Conservation (phyloP, 2,329 filamentous ascomycete genomes). For the Penicillium sp. region DNA sequence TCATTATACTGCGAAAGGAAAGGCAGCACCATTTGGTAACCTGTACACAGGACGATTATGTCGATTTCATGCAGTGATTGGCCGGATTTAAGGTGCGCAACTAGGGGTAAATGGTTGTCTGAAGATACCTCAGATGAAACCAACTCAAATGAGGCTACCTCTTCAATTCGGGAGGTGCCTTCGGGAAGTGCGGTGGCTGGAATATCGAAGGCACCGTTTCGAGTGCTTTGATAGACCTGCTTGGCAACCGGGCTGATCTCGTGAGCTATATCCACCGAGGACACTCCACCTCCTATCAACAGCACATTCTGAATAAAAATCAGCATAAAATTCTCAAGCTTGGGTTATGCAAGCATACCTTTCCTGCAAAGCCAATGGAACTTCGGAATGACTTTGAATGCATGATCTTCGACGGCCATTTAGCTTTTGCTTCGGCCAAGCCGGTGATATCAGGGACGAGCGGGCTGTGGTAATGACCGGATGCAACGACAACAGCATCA, state of each 20-base stretch:
- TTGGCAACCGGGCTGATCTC: conserved; percentile 46
- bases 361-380: conserved; percentile 48
- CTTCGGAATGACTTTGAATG: conserved; percentile 52
- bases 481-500: conserved; percentile 51
- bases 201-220: conserved; percentile 58
- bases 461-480: conserved; percentile 52
- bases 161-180: conserved; percentile 50
- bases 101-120: conserved; percentile 45
- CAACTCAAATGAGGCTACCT: conserved; percentile 47
- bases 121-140: not conserved
- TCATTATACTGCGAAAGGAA: conserved; percentile 54
- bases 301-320: conserved; percentile 46
- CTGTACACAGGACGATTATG: conserved; percentile 60
- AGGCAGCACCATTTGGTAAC: conserved; percentile 63
- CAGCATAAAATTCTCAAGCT: not conserved
- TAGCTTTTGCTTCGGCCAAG: conserved; percentile 43
- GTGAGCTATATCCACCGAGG: conserved; percentile 51
- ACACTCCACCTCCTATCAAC: conserved; percentile 53
- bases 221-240: conserved; percentile 52
- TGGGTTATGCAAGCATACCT: conserved; percentile 36
- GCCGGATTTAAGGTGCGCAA: conserved; percentile 52
- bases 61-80: conserved; percentile 53
- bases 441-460: conserved; percentile 49
- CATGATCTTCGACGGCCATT: conserved; percentile 43
- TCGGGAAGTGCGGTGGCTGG: conserved; percentile 51